Base-by-base conservation (phyloP, 192 early-diverging fungal genomes). In the Chytriomyces sp. region DNA sequence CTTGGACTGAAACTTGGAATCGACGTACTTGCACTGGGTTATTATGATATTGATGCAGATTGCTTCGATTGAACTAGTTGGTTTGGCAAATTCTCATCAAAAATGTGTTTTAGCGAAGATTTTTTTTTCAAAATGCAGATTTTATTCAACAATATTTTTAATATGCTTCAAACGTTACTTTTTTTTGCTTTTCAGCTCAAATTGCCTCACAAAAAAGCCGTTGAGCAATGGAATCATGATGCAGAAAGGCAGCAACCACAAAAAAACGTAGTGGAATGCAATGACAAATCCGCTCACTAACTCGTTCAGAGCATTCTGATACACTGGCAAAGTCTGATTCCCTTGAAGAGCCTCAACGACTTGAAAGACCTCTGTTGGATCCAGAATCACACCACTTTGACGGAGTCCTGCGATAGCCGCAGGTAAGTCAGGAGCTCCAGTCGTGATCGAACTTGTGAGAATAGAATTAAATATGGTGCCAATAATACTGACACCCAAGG, bases 191-290 rank as follows among this genome's bases (percentile, higher is more conserved):
- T 74, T 74, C 53, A 74, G 25, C 26, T 6, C 44, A 53, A 74
- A 82, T 64, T 85, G 74, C 64, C 75, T 78, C 32, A 86, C 77
- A 60, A 71, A 65, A 22, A 82, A 52, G 5, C 76, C 74, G 30
- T 65, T 37, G 1, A 53, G 25, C 0, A 83, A 12, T 19, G 82
- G 60, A 63, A 84, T 81, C 65, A 75, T 34, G 22, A 56, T 73
- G 6, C 81, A 53, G 53, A 86, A 77, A 12, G 76, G 73, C n/a
- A 83, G 44, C 34, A 49, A 38, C 2, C 30, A 32, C 31, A 56
- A 39, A 36, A 58, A 74, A 12, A 64, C 49, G 12, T 72, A 44
- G 26, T 44, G 53, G 57, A 77, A 84, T 0, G 64, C 58, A 5
- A 30, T 56, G 3, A 37, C 33, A 22, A 81, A 62, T 5, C 41